Percentiles rank a stretch among this genome's conserved stretches.
Conservation (phyloP, 768 basidiomycete species). For the Cystofilobasidium macerans region DNA sequence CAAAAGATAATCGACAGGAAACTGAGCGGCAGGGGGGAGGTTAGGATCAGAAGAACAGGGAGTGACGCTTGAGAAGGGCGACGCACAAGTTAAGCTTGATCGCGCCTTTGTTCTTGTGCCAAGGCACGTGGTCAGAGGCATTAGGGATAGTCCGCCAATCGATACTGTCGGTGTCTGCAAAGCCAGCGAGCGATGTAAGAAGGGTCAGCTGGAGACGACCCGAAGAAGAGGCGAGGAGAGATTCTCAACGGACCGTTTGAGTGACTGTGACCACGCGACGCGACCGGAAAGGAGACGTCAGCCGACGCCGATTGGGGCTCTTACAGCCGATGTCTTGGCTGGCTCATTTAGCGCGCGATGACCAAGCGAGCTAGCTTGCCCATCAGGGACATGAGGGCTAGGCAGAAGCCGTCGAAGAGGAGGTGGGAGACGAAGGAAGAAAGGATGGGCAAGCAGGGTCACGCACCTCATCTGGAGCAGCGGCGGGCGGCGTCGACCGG, state of each 20-base stretch:
- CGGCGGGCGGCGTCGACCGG: not conserved
- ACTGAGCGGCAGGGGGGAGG: slow-evolving; percentile 26
- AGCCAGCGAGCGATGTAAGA: no score
- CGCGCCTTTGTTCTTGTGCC: slow-evolving; percentile 37
- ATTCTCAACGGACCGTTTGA: not conserved
- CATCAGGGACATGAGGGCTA: no score
- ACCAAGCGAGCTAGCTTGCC: no score
- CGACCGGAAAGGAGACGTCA: no score
- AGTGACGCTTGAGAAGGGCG: not conserved
- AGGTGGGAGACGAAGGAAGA: not conserved
- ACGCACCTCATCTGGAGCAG: not conserved
- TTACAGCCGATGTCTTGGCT: no score
- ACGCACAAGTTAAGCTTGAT: slow-evolving; percentile 41
- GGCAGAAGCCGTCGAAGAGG: no score
- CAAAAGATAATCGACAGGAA: slow-evolving; percentile 39
- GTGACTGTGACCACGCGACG: no score
- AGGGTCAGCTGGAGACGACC: not conserved
- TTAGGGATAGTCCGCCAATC: slow-evolving; percentile 30
- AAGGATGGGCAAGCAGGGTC: not conserved
- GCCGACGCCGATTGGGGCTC: no score
- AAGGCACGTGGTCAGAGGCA: slow-evolving; percentile 34
- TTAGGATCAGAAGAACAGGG: not conserved
- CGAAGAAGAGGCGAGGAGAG: not conserved
- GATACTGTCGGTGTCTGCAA: not conserved
- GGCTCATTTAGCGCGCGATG: no score